These are phyloP conservation scores for Aphanomyces astaci DNA, from an alignment of 352 stramenopile genomes.

Conservation along the genomic window DNA sequence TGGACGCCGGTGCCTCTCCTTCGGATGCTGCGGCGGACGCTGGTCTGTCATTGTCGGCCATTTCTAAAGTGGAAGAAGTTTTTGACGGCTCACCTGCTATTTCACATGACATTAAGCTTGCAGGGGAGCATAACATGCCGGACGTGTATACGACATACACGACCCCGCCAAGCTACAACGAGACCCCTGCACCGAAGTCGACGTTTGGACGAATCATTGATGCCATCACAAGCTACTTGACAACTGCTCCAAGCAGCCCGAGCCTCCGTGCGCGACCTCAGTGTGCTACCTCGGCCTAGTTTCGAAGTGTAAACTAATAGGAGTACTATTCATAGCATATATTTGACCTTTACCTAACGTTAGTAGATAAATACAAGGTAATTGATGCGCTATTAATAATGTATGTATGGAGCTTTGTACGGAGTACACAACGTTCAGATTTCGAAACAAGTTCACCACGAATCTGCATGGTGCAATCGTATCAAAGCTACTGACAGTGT, in stretches of 20 bases:
- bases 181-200: background rate
- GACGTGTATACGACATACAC: background rate
- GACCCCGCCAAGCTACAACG: background rate
- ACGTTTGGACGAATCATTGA: background rate
- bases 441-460: too few relatives aligned
- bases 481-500: too few relatives aligned
- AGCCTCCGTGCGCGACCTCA: background rate
- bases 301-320: too few relatives aligned
- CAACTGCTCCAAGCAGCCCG: background rate
- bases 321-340: too few relatives aligned
- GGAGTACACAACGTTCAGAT: too few relatives aligned
- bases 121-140: background rate
- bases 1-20: conserved; percentile 1
- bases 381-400: too few relatives aligned
- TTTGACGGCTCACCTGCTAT: too few relatives aligned
- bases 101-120: background rate
- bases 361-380: too few relatives aligned
- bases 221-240: background rate
- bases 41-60: background rate
- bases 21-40: background rate
- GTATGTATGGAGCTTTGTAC: too few relatives aligned
- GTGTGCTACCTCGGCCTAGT: background rate
- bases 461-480: too few relatives aligned
- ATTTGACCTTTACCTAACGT: too few relatives aligned
- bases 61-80: background rate